A percentile compares a stretch with the other conserved stretches of the same genome.
phyloP scores from a whole-genome alignment of 1,284 basidiomycete species.

The Polyporus tsugae region DNA sequence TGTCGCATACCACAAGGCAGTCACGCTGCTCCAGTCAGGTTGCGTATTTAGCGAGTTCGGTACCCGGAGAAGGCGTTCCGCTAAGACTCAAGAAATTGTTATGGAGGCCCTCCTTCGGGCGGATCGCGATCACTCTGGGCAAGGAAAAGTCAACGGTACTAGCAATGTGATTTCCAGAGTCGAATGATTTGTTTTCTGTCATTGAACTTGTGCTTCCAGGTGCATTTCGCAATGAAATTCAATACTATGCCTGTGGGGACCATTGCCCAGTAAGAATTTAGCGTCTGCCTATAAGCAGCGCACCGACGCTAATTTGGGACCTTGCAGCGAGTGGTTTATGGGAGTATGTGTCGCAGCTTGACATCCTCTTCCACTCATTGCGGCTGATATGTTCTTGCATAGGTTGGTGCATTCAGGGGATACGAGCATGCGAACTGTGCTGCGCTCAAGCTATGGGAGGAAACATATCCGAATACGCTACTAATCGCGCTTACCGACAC shows the following conservation, averaged over 20 bases:
- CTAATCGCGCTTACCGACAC: slow-evolving; percentile 91
- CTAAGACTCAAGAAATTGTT: slow-evolving; percentile 82
- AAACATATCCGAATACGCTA: slow-evolving; percentile 66
- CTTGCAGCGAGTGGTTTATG: slow-evolving; percentile 92
- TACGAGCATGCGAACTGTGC: slow-evolving; percentile 79
- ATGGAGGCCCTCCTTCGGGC: slow-evolving; percentile 76
- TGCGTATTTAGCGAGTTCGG: slow-evolving; percentile 94
- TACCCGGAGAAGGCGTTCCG: slow-evolving; percentile 88
- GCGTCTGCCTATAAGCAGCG: not conserved
- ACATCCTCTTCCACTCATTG: not conserved
- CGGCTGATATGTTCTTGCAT: not conserved
- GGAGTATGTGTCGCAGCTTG: slow-evolving; percentile 59
- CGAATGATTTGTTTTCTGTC: not conserved
- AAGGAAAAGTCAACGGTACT: slow-evolving; percentile 81
- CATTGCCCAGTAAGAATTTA: slow-evolving; percentile 82
- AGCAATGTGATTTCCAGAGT: slow-evolving; percentile 72
- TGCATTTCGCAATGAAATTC: slow-evolving; percentile 83
- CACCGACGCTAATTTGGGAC: not conserved
- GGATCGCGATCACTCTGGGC: slow-evolving; percentile 55
- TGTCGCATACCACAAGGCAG: slow-evolving; percentile 77
- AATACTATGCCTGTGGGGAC: slow-evolving; percentile 79
- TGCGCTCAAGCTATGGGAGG: slow-evolving; percentile 88
- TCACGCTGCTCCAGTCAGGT: slow-evolving; percentile 69
- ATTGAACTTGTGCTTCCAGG: slow-evolving; percentile 50
- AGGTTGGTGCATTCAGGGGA: slow-evolving; percentile 84